Evolutionary conservation across 1,139 yeast genomes (phyloP), one percentile per base, ranked within the genome.

Genomic region (Lodderomyces elongisporus): DNA sequence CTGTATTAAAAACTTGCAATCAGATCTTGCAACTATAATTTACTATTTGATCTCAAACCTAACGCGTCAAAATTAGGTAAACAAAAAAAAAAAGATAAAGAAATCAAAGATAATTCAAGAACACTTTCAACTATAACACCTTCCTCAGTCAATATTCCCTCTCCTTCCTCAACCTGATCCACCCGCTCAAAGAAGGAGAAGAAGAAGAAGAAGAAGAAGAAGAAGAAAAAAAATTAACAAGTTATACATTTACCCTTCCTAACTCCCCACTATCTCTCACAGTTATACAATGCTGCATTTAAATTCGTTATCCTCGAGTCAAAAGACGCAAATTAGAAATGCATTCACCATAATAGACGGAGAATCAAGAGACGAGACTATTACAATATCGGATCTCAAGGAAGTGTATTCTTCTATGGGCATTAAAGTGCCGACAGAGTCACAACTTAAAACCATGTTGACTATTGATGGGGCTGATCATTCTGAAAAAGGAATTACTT

Each of bases 301-400:
- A 15, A 63, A 61, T 37, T 52, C 65, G n/a, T 63, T 68, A 28
- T 58, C 70, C 17, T 52, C 54, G 32, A 58, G 52, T 45, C 74
- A 68, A 42, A 67, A 66, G 36, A 48, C 66, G 2, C 72, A 67
- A 47, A 58, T 68, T 25, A 48, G 73, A 20, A 65, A 68, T 38
- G 74, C 73, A 1, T 75, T 74, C 48, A 66, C 74, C 9, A 56
- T 87, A 45, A 75, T 89, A n/a, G 97, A 89, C 50, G 85, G 85
- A 25, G 93, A 88, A 23, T 60, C 70, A 41, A 79, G 85, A 25
- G 91, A 87, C 47, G 87, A 91, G 1, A 51, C 58, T 7, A 77
- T 89, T 30, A 65, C 82, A 1, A 54, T 61, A 17, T 62, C 61
- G 2, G 96, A 89, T 52, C 51, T 89, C 41, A 60, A 62, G 27